These are phyloP conservation scores for Friedmanniomyces simplex DNA, from an alignment of 495 filamentous ascomycete species.

Conservation along the genomic window DNA sequence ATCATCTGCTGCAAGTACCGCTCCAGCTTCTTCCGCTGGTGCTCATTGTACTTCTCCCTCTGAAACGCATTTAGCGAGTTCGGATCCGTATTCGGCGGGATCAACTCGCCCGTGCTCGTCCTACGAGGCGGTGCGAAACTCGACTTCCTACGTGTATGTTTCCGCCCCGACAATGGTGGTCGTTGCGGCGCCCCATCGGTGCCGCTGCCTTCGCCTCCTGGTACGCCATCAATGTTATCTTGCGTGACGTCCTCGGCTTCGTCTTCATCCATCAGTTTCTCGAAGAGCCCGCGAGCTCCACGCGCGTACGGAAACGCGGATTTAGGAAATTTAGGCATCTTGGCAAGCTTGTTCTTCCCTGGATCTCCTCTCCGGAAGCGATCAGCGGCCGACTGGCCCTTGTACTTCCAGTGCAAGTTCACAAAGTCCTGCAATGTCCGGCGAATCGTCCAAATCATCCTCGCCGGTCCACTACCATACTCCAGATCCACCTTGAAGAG, in stretches of 20 bases:
- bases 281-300: constrained; percentile 66
- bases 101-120: constrained; percentile 42
- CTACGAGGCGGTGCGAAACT: constrained; percentile 43
- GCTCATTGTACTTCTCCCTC: constrained; percentile 48
- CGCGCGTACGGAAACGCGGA: constrained; percentile 88
- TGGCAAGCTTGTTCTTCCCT: constrained; percentile 42
- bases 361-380: constrained; percentile 58
- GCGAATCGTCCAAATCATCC: constrained; percentile 96
- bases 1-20: constrained; percentile 92
- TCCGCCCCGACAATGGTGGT: constrained; percentile 17
- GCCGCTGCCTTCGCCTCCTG: constrained; percentile 45
- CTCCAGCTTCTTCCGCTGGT: constrained; percentile 78
- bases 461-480: constrained; percentile 87
- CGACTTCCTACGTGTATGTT: constrained; percentile 56
- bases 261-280: constrained; percentile 60
- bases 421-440: constrained; percentile 79
- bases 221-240: constrained; percentile 37
- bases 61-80: constrained; percentile 6
- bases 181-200: constrained; percentile 36
- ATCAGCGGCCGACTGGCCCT: constrained; percentile 59
- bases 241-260: constrained; percentile 46
- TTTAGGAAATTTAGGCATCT: constrained; percentile 79
- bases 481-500: constrained; percentile 88
- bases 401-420: constrained; percentile 89
- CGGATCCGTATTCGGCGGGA: not conserved